These are phyloP conservation scores for Lipomyces spencermartinsiae DNA, from an alignment of 805 yeast genomes.

Conservation along the genomic window DNA sequence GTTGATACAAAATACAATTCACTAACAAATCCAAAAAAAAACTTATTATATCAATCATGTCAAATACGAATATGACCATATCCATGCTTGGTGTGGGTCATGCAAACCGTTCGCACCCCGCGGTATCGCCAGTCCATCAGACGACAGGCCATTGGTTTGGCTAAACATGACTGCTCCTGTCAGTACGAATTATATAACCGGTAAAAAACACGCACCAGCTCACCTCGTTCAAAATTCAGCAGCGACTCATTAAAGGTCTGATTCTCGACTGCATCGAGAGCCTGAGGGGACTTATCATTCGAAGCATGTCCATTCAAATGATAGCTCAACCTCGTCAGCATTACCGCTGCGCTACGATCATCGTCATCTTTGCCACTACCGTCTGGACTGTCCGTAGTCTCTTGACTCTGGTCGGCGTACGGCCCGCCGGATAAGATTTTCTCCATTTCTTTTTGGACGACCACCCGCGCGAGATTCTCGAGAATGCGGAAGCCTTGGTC, in stretches of 20 bases:
- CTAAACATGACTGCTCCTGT: slow-evolving; percentile 15
- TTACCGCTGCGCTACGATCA: slow-evolving; percentile 23
- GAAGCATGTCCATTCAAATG: slow-evolving; percentile 4
- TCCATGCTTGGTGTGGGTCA: slow-evolving; percentile 33
- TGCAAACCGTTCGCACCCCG: slow-evolving; percentile 9
- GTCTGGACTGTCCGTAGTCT: background rate
- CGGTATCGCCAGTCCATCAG: background rate
- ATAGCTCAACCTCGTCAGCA: slow-evolving; percentile 14
- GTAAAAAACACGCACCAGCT: background rate
- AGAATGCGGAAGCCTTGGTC: slow-evolving; percentile 23
- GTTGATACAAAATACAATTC: background rate
- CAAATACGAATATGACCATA: slow-evolving; percentile 21
- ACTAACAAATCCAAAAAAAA: background rate
- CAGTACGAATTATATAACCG: background rate
- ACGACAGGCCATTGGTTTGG: background rate
- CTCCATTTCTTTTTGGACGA: slow-evolving; percentile 33
- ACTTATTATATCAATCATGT: background rate
- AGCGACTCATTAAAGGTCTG: slow-evolving; percentile 4
- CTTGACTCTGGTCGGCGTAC: background rate
- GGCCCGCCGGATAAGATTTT: slow-evolving; percentile 28
- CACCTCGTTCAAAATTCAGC: slow-evolving; percentile 12
- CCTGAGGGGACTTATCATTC: background rate
- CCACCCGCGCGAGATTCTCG: slow-evolving; percentile 32
- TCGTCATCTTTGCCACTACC: slow-evolving; percentile 15
- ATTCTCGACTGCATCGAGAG: background rate